These are phyloP conservation scores for Cutaneotrichosporon dermatis DNA, from an alignment of 1,284 basidiomycete genomes.

Conservation along the genomic window DNA sequence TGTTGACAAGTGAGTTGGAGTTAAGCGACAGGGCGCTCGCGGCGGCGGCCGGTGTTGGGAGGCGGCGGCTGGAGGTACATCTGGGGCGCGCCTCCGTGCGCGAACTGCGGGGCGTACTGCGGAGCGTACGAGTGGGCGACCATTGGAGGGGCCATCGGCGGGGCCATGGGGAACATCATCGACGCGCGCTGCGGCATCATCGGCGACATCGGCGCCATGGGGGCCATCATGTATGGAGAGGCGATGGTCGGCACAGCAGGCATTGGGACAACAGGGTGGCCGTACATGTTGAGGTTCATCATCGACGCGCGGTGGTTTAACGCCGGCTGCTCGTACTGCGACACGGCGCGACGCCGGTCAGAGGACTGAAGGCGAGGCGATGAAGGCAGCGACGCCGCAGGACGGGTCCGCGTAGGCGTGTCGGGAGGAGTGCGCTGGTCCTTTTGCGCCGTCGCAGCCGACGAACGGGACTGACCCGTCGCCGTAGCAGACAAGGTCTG, in stretches of 20 bases:
- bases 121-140: neutral
- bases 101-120: conserved; percentile 4
- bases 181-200: conserved; percentile 6
- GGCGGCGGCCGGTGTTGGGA: conserved; percentile 14
- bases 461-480: conserved; percentile 2
- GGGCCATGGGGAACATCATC: conserved; percentile 8
- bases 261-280: neutral
- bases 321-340: conserved; percentile 10
- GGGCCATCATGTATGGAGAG: neutral
- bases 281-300: conserved; percentile 15
- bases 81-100: conserved; percentile 7
- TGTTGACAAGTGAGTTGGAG: neutral
- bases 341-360: conserved; percentile 16
- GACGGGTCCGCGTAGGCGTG: conserved; percentile 4
- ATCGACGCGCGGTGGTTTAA: conserved; percentile 3
- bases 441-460: neutral
- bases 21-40: conserved; percentile 21
- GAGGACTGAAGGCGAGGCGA: conserved; percentile 11
- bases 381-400: conserved; percentile 11
- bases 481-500: neutral
- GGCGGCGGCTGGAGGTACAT: conserved; percentile 15
- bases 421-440: conserved; percentile 2
- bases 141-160: conserved; percentile 5
- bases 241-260: neutral
- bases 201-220: conserved; percentile 10